Percentiles rank a stretch among this genome's conserved stretches.
Evolutionary conservation across 2,329 filamentous ascomycete species (phyloP).

Genomic region (Ophiocordyceps camponoti-leonardi): DNA sequence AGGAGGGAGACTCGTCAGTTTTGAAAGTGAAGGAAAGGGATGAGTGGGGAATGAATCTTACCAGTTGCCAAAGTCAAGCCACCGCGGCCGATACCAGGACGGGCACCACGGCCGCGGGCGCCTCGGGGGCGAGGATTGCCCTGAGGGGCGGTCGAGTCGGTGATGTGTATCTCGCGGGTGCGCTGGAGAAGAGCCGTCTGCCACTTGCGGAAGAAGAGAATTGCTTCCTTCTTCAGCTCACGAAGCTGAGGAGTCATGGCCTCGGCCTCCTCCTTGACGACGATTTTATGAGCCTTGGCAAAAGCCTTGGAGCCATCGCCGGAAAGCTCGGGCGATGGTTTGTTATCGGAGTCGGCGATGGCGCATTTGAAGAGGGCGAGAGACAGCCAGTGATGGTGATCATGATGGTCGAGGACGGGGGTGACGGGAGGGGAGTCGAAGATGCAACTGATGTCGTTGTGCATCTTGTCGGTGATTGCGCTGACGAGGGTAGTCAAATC

Average conservation of each 20-base stretch:
- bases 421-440: slow-evolving; percentile 29
- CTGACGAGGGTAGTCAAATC: slow-evolving; percentile 34
- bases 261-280: slow-evolving; percentile 15
- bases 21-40: background rate
- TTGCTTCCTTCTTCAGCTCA: slow-evolving; percentile 51
- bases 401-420: slow-evolving; percentile 12
- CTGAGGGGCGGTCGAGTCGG: slow-evolving; percentile 14
- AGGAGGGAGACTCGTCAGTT: background rate
- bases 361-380: slow-evolving; percentile 12
- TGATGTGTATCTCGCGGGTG: slow-evolving; percentile 48
- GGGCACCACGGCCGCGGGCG: slow-evolving; percentile 12
- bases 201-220: slow-evolving; percentile 70
- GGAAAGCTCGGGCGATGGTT: slow-evolving; percentile 1
- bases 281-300: slow-evolving; percentile 11
- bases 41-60: slow-evolving; percentile 8
- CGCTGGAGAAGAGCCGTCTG: slow-evolving; percentile 51
- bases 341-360: slow-evolving; percentile 8
- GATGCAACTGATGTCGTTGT: slow-evolving; percentile 29
- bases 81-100: slow-evolving; percentile 12
- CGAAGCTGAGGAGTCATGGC: slow-evolving; percentile 28
- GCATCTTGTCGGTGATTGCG: slow-evolving; percentile 37
- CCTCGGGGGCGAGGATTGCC: slow-evolving; percentile 8
- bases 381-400: slow-evolving; percentile 17
- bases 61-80: slow-evolving; percentile 17
- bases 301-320: slow-evolving; percentile 6